These are phyloP conservation scores for Microbotryum violaceum DNA, from an alignment of 1,284 basidiomycete genomes.

Conservation along the genomic window DNA sequence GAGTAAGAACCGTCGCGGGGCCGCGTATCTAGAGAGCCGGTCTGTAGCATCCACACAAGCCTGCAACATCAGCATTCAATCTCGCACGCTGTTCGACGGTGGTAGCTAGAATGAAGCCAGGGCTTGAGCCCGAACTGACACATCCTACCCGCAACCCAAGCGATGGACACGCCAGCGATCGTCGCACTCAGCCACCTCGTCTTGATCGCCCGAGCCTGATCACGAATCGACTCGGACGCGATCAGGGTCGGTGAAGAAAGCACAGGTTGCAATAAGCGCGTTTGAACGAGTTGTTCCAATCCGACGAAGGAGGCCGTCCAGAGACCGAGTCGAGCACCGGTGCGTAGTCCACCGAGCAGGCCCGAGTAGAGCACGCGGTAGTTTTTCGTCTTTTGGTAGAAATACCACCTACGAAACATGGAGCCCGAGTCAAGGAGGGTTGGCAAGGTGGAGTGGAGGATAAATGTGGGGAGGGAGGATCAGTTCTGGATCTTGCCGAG, in stretches of 20 bases:
- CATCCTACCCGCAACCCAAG: conserved; percentile 17
- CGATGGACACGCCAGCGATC: conserved; percentile 18
- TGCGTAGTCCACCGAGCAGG: conserved; percentile 56
- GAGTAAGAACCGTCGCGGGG: conserved; percentile 17
- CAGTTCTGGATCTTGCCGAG: too few species aligned
- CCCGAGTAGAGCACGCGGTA: conserved; percentile 67
- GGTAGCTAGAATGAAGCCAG: neutral
- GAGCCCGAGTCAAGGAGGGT: neutral
- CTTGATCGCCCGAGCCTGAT: neutral
- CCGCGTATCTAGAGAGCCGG: conserved; percentile 21
- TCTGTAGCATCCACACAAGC: conserved; percentile 10
- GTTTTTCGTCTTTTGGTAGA: conserved; percentile 87
- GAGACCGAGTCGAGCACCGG: conserved; percentile 52
- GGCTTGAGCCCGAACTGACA: conserved; percentile 24
- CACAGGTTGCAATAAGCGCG: neutral
- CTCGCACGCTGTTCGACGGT: neutral
- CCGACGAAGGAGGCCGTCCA: conserved; percentile 34
- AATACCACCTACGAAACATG: conserved; percentile 56
- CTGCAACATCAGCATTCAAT: neutral
- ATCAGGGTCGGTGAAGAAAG: neutral
- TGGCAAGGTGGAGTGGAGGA: neutral
- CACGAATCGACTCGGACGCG: neutral
- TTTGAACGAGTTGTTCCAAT: conserved; percentile 21
- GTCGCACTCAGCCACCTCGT: conserved; percentile 22
- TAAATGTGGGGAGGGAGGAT: neutral